phyloP scores from a whole-genome alignment of 176 grass and related monocot species.

The Raddia distichophylla region DNA sequence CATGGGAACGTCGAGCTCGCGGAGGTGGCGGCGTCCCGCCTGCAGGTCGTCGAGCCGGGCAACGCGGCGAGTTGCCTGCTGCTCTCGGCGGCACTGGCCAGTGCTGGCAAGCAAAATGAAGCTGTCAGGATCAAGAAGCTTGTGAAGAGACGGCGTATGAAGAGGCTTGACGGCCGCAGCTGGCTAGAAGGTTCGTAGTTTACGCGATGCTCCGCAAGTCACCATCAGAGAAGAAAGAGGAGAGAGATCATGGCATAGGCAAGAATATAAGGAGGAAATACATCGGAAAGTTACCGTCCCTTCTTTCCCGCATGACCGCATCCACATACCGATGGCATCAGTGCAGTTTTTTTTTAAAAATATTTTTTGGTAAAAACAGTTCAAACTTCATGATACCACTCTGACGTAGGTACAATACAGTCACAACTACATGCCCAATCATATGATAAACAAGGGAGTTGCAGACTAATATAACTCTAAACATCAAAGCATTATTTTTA shows the following conservation, averaged over 20 bases:
- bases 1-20: slow-evolving; percentile 71
- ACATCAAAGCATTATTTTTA: neutral
- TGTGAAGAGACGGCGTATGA: slow-evolving; percentile 49
- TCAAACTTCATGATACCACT: slow-evolving; percentile 2
- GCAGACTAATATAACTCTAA: neutral
- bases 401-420: slow-evolving; percentile 4
- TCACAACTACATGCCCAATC: slow-evolving; percentile 13
- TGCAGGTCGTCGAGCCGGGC: slow-evolving; percentile 51
- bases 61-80: slow-evolving; percentile 50
- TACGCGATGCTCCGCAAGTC: neutral
- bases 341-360: neutral
- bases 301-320: neutral
- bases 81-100: slow-evolving; percentile 46
- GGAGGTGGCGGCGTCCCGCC: slow-evolving; percentile 32
- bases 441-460: neutral
- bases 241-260: neutral
- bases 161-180: slow-evolving; percentile 53
- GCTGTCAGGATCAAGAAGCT: slow-evolving; percentile 54
- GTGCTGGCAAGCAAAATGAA: slow-evolving; percentile 42
- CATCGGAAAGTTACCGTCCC: neutral
- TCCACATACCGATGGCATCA: neutral
- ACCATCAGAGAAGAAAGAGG: neutral
- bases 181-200: slow-evolving; percentile 43
- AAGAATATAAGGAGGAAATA: slow-evolving; percentile 10
- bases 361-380: neutral